Base-by-base conservation (phyloP, 179 eudicot genomes). In the Beta lomatogona region DNA sequence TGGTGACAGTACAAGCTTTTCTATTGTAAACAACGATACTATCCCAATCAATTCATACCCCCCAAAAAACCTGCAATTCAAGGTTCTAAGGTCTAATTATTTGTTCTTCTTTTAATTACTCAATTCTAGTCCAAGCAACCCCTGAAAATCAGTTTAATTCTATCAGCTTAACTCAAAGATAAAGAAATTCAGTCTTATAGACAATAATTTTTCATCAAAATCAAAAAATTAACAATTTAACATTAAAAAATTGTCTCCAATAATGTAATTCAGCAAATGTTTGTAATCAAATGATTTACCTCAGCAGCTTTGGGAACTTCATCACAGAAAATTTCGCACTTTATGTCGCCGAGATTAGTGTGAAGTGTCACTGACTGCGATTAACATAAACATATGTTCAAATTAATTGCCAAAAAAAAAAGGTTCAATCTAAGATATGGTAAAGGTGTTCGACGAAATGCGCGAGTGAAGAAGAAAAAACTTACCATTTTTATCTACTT, bases 301-400 rank as follows among this genome's bases (percentile, higher is more conserved):
- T 92, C 97, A 45, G 97, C 91, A 60, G 93, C 85, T 90, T 83
- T 91, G 54, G 97, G 94, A 53, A 89, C 94, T 84, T 92, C 94
- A 77, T 92, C 97, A 73, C 97, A 92, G 70, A 88, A 86, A 79
- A 92, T 87, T 83, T 92, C 97, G 89, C 97, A 92, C 83, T 92
- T 92, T 76, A 92, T 92, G 80, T 92, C 97, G 55, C 97, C 97
- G 21, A 92, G 88, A 86, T 92, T 92, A 22, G 97, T 92, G 81
- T 92, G 97, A 41, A 92, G 89, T 13, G 97, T 92, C 78, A 92
- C 94, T 18, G 97, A 84, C 97, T 92, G 88, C 70, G 36, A 73
- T 1, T 25, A 61, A 55, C 5, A 52, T 78, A 82, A 58, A 69
- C 57, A 44, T 31, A 31, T 2, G 8, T 9, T 16, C 9, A 36